Evolutionary conservation across 441 rosid genomes (phyloP), one percentile per base, ranked within the genome.

Genomic region (Populus hybrid): DNA sequence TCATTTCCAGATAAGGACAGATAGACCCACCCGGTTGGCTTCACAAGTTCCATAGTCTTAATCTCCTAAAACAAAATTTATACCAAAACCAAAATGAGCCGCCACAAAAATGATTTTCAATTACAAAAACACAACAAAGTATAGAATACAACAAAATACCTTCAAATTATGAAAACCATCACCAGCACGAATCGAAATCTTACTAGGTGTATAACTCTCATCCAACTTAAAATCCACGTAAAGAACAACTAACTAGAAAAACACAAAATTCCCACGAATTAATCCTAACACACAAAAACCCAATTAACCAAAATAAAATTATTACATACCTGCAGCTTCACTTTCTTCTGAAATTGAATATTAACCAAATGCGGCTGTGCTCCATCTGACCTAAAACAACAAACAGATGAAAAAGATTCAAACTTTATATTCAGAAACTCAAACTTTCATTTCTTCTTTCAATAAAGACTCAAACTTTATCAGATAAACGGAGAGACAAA

Each of bases 141-240:
- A 14, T 14, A 38, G 4, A 35, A 46, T 10, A 30, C 21, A 16
- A 11, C 50, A 70, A 69, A 57, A 57, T 73, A 92, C 98, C 99
- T 92, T 95, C 76, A 94, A 84, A 84, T 91, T 92, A 76, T 94
- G 97, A 79, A 96, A 96, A 6, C 99, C 98, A 87, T 96, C 97
- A 67, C 98, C 98, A 4, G 97, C 94, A 11, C 97, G 86, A 82
- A 96, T 84, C 30, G 95, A 89, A 67, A 96, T 89, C 84, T 94
- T 94, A 87, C 94, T 89, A 0, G 98, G 97, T 0, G 97, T 92
- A 74, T 90, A 94, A 85, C 98, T 96, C 88, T 96, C 95, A 38
- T 94, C 99, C 72, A 91, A 91, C 92, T 96, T 96, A 81, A 89
- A 92, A 87, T 94, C 98, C 86, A 94, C 89, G 77, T 96, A 91